Evolutionary conservation across 495 filamentous ascomycete genomes (phyloP), one percentile per base, ranked within the genome.

Genomic region (Hyaloscypha bicolor): DNA sequence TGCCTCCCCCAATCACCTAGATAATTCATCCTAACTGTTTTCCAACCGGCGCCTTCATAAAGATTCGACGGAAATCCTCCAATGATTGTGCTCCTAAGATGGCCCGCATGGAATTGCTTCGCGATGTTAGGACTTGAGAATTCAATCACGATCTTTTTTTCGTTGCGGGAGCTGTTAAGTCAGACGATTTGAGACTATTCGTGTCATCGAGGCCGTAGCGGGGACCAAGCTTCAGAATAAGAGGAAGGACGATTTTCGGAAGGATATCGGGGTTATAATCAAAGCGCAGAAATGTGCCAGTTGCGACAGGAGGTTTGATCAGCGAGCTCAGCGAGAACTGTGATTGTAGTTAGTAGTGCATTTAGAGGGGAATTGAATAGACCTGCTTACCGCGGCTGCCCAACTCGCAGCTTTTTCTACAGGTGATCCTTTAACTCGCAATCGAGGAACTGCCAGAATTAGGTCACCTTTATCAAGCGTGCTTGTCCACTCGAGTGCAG

Each of bases 111-210:
- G 80, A 93, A 93, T 14, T 88, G 85, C 71, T 89, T 90, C 60
- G 89, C 90, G 67, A 93, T 90, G 71, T 93, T 93, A 19, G 90
- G 90, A 31, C 87, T 90, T 9, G 87, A 90, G 76, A 92, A 93
- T 75, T 93, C 90, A 22, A 85, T 77, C 37, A 85, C 71, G 16
- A 83, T 74, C 69, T 71, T 78, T 72, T 81, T 83, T 21, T 56
- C 6, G 51, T 53, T 11, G 51, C 22, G 51, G 1, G 51, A 53
- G 51, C 51, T 53, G 51, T 53, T 53, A 16, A 53, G 51, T 8
- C 9, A 53, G 51, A 3, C 16, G 9, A 53, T 12, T 53, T 53
- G 51, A 53, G 51, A 11, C 51, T n/a, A 53, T 53, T n/a, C 51
- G 51, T 53, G 16, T 53, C 51, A n/a, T 53, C 19, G 16, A n/a